Percentiles rank a stretch among this genome's conserved stretches.
Conservation (phyloP, 176 grass and related monocot species). For the Avena sativa region DNA sequence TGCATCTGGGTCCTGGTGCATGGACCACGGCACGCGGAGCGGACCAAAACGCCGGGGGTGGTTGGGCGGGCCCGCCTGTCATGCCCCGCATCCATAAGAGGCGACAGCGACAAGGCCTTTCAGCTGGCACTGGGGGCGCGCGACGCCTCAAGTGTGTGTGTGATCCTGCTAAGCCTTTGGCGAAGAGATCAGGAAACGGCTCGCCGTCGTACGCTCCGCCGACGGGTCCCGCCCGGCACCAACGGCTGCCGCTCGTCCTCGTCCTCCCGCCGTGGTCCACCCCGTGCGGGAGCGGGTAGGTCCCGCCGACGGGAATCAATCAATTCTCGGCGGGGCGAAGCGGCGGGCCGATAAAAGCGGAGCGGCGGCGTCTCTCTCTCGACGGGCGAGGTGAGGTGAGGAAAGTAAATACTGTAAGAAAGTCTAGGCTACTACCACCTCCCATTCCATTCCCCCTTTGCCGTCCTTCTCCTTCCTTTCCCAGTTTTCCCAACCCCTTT, state of each 20-base stretch:
- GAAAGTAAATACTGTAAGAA: slow-evolving; percentile 29
- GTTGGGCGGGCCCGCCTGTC: neutral
- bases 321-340: slow-evolving; percentile 37
- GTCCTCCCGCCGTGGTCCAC: slow-evolving; percentile 30
- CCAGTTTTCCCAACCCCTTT: neutral
- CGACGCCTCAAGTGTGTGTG: slow-evolving; percentile 16
- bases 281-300: neutral
- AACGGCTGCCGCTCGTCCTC: slow-evolving; percentile 9
- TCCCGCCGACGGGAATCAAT: slow-evolving; percentile 49
- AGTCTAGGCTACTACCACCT: slow-evolving; percentile 23
- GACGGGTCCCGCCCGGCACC: neutral
- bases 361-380: slow-evolving; percentile 33
- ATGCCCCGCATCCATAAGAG: slow-evolving; percentile 16
- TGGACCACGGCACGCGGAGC: neutral
- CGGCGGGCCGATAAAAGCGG: slow-evolving; percentile 37
- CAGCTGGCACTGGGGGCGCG: slow-evolving; percentile 42
- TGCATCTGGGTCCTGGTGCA: neutral
- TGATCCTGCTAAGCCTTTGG: too few relatives aligned
- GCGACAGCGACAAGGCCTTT: slow-evolving; percentile 27
- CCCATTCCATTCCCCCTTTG: slow-evolving; percentile 11
- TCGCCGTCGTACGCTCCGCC: slow-evolving; percentile 24
- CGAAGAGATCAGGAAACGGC: slow-evolving; percentile 1
- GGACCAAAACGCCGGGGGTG: neutral
- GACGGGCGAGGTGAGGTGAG: slow-evolving; percentile 32
- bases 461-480: neutral